A percentile compares a stretch with the other conserved stretches of the same genome.
phyloP scores from a whole-genome alignment of 257 asterid species.

The Cruciata laevipes region DNA sequence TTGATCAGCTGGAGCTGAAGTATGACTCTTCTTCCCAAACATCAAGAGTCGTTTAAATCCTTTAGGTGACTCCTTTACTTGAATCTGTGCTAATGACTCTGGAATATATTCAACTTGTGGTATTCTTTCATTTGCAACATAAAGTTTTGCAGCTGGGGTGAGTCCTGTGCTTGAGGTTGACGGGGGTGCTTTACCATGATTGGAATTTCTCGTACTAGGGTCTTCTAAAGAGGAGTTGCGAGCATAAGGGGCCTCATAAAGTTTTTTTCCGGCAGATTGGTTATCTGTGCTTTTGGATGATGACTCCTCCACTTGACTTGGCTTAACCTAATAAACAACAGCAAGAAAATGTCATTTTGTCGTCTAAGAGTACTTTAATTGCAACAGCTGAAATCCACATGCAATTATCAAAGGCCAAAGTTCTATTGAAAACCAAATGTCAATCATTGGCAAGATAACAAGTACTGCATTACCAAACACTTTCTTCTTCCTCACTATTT shows the following conservation, averaged over 20 bases:
- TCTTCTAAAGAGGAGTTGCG: conserved; percentile 62
- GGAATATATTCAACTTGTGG: conserved; percentile 34
- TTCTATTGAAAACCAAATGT: background rate
- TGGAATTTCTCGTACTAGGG: conserved; percentile 43
- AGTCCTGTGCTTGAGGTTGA: conserved; percentile 25
- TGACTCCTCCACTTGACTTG: conserved; percentile 33
- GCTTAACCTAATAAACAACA: conserved; percentile 31
- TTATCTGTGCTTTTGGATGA: conserved; percentile 24
- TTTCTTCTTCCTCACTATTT: background rate
- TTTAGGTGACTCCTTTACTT: conserved; percentile 62
- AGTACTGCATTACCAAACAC: background rate
- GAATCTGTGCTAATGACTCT: conserved; percentile 40
- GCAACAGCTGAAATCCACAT: background rate
- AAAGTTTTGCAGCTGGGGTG: conserved; percentile 32
- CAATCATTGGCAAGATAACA: background rate
- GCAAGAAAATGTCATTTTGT: background rate
- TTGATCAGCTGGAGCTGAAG: conserved; percentile 51
- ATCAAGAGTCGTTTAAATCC: conserved; percentile 73
- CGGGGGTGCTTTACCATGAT: conserved; percentile 40
- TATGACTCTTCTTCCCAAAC: conserved; percentile 75
- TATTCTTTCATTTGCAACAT: conserved; percentile 35
- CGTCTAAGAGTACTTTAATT: background rate
- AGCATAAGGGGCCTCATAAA: conserved; percentile 60
- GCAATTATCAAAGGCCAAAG: background rate
- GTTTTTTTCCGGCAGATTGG: conserved; percentile 29